A percentile compares a stretch with the other conserved stretches of the same genome.
phyloP scores from a whole-genome alignment of 78 protist genomes.

The slime mould (Dictyostelium discoideum) region dicty_2.7 NC_007088.5:7096501-7097000 shows the following conservation, averaged over 20 bases:
- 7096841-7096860: constrained; percentile 91
- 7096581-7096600: constrained; percentile 90
- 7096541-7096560: not conserved
- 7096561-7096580: constrained; percentile 86
- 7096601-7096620: constrained; percentile 84
- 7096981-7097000: constrained; percentile 46
- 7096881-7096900: constrained; percentile 87
- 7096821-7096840: constrained; percentile 83
- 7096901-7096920: not conserved
- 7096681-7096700: constrained; percentile 21
- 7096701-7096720: not conserved
- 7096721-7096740: constrained; percentile 28
- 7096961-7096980: constrained; percentile 19
- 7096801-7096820: constrained; percentile 89
- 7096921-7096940: not conserved
- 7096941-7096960: not conserved
- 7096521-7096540: no score
- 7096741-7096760: constrained; percentile 50
- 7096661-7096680: constrained; percentile 85
- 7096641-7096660: constrained; percentile 68
- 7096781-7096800: constrained; percentile 82
- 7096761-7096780: constrained; percentile 89
- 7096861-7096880: constrained; percentile 85
- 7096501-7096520: no score
- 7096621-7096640: constrained; percentile 85